Base-by-base conservation (phyloP, 2,329 filamentous ascomycete genomes). In the Colletotrichum godetiae region DNA sequence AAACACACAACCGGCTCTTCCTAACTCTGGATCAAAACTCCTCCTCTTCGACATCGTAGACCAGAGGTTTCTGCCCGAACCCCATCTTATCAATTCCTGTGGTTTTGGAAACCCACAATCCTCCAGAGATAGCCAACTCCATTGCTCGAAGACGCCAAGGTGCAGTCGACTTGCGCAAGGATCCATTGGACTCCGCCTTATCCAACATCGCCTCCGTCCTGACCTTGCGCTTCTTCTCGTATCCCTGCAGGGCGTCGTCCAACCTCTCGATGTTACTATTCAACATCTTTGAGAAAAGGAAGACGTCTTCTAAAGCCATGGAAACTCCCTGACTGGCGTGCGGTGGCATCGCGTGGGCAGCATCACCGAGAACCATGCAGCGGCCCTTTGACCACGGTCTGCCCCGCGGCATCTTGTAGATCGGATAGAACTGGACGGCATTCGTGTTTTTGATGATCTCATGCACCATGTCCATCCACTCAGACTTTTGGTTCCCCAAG, bases 241-340 rank as follows among this genome's bases (percentile, higher is more conserved):
- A 71, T 5, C 24, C 53, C 46, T 46, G 22, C 29, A 74, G 29
- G 5, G 61, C 72, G 1, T 67, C 67, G 10, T 61, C 57, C 2
- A 74, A 1, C 6, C 33, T 42, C 12, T 4, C 0, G 0, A 19
- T 11, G 5, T 29, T 12, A 35, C 33, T 62, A 6, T 46, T 55
- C 42, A 87, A 76, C 2, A 88, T 78, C 49, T 87, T 73, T 0
- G 83, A 80, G 11, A 90, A 80, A 0, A 85, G 81, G 73, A 88
- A 85, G 0, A 83, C 84, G 78, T 91, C 89, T 77, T 91, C 89
- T 12, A 91, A 76, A 0, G 87, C 89, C 78, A 90, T 88, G 4
- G 85, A 87, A 0, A 86, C 84, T 0, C 89, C 89, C 78, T 91
- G 89, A 2, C 88, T 88, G 0, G 85, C 86, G 6, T 85, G 86